Conservation (phyloP, 345 rosid species). For the Salix dunnii region DNA sequence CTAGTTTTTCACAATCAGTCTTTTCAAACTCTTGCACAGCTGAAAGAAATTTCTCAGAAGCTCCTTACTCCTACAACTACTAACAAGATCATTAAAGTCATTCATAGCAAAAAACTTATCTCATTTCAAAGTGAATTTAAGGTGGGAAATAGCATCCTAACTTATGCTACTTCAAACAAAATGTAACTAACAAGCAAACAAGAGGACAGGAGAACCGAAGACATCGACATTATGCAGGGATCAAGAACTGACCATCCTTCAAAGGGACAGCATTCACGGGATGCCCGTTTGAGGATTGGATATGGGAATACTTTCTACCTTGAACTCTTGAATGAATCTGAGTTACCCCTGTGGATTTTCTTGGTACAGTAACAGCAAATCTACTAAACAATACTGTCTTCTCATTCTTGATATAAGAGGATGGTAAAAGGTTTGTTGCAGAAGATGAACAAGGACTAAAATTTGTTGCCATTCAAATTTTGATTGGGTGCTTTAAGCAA, state of each 20-base stretch:
- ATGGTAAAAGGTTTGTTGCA: conserved; percentile 20
- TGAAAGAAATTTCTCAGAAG: too few species aligned
- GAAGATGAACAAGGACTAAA: conserved; percentile 41
- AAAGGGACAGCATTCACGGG: conserved; percentile 47
- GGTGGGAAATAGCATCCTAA: too few species aligned
- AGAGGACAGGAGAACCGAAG: neutral
- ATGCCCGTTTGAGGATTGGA: conserved; percentile 64
- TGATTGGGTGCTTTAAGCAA: neutral
- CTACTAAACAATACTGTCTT: conserved; percentile 24
- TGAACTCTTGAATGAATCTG: conserved; percentile 40
- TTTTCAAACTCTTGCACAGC: too few species aligned
- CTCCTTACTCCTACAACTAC: too few species aligned
- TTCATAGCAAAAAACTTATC: too few species aligned
- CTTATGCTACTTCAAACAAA: neutral
- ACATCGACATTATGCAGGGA: neutral
- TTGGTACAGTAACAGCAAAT: conserved; percentile 30
- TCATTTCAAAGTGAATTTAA: too few species aligned
- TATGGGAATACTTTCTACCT: conserved; percentile 40
- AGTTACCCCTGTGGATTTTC: conserved; percentile 38
- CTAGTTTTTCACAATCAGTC: too few species aligned
- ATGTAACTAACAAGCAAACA: neutral
- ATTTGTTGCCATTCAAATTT: conserved; percentile 48
- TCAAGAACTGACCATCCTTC: conserved; percentile 54
- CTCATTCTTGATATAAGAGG: conserved; percentile 34
- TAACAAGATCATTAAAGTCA: too few species aligned